A percentile compares a stretch with the other conserved stretches of the same genome.
phyloP scores from a whole-genome alignment of 495 filamentous ascomycete genomes.

The Jackrogersella minutella region DNA sequence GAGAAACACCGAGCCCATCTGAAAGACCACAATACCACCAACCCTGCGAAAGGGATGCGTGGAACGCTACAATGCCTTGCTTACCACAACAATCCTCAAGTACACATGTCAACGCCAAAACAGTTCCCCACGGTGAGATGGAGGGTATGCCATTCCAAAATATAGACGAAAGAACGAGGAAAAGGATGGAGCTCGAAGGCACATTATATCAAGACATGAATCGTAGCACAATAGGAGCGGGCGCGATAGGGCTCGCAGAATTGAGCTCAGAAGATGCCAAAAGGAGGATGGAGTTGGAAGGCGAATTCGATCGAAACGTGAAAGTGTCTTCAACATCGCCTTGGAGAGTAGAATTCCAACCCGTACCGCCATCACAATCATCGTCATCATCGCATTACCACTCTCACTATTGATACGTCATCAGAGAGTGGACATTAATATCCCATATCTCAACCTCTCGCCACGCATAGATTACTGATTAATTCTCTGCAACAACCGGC shows the following conservation, averaged over 20 bases:
- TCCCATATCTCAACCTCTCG: not conserved
- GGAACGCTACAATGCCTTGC: conserved; percentile 20
- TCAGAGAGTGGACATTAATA: not conserved
- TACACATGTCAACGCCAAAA: conserved; percentile 20
- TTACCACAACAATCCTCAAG: conserved; percentile 1
- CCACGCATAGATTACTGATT: not conserved
- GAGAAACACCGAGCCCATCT: conserved; percentile 21
- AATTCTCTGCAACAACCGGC: not conserved
- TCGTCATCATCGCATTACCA: conserved; percentile 26
- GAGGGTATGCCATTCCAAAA: conserved; percentile 15
- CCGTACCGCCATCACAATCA: conserved; percentile 11
- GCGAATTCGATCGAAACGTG: conserved; percentile 35
- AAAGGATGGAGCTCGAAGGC: conserved; percentile 9
- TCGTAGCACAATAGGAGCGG: conserved; percentile 1
- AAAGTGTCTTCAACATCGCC: conserved; percentile 32
- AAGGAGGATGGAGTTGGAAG: conserved; percentile 32
- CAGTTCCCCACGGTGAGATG: conserved; percentile 37
- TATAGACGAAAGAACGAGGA: conserved; percentile 15
- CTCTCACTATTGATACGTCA: conserved; percentile 19
- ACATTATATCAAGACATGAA: conserved; percentile 5
- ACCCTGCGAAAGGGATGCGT: conserved; percentile 17
- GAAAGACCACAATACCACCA: conserved; percentile 24
- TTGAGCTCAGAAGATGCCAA: conserved; percentile 16
- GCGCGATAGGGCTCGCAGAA: not conserved
- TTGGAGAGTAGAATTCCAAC: conserved; percentile 21